These are phyloP conservation scores for Xanthoparmelia taractica DNA, from an alignment of 495 filamentous ascomycete genomes.

Conservation along the genomic window DNA sequence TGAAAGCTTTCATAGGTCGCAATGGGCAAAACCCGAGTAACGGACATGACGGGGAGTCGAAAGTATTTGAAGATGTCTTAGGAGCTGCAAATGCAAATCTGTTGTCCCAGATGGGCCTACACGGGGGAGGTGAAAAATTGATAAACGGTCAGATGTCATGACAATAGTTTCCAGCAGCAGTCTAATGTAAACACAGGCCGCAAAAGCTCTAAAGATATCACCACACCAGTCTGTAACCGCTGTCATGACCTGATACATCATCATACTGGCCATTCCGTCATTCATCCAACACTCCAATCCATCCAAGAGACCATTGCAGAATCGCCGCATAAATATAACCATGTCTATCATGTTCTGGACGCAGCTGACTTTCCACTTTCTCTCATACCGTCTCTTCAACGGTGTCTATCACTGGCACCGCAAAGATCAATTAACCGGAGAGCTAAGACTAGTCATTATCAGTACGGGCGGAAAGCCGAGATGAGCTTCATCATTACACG, in stretches of 20 bases:
- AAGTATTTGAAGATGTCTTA: conserved; percentile 28
- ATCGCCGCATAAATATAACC: conserved; percentile 79
- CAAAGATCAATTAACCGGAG: conserved; percentile 71
- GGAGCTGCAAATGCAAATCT: conserved; percentile 34
- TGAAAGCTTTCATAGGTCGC: conserved; percentile 20
- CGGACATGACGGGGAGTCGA: conserved; percentile 15
- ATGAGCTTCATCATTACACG: conserved; percentile 81
- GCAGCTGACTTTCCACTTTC: conserved; percentile 96
- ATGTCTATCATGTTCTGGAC: conserved; percentile 95
- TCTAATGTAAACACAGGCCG: conserved; percentile 1
- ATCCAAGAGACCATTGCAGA: conserved; percentile 75
- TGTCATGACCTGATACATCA: conserved; percentile 79
- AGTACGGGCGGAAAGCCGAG: conserved; percentile 52
- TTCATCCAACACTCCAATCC: conserved; percentile 68
- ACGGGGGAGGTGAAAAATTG: conserved; percentile 21
- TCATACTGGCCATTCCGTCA: conserved; percentile 55
- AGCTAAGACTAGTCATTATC: conserved; percentile 53
- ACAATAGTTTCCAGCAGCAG: neutral
- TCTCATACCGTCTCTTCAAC: conserved; percentile 58
- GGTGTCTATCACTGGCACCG: conserved; percentile 51
- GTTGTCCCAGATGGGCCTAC: conserved; percentile 38
- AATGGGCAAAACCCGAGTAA: conserved; percentile 7
- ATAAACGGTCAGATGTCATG: neutral
- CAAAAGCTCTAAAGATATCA: neutral
- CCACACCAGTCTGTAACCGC: conserved; percentile 65